Base-by-base conservation (phyloP, 305 asterid species). In the Rubia occidens region DNA sequence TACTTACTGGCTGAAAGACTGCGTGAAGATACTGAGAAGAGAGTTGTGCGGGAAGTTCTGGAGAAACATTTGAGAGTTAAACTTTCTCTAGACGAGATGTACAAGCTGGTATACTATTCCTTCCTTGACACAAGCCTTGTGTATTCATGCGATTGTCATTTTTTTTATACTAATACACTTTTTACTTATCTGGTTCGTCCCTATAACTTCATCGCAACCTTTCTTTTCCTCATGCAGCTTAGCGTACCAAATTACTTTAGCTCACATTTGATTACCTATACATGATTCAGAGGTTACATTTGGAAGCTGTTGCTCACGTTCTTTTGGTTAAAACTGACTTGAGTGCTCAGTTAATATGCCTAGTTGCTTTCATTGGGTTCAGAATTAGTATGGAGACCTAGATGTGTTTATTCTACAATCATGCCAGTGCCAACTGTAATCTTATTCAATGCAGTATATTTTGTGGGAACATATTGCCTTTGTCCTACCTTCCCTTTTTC, bases 1-100 rank as follows among this genome's bases (percentile, higher is more conserved):
- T 95, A 88, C 79, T 79, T 95, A 79, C 62, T 95, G 84, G 99
- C 96, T 72, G 99, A 95, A 81, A 89, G 98, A 75, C 81, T 91
- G 53, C 96, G 99, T 29, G 95, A 95, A 71, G 86, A 82, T 65
- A 78, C 84, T 55, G 98, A 95, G 82, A 88, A 83, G 76, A 75
- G 59, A 77, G 81, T 86, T 74, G 96, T 95, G 73, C 87, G 81
- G 72, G 86, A 83, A 67, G 90, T 87, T 78, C 58, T 95, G 85
- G 93, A 91, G 85, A 84, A 67, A 78, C 83, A 81, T 68, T 75
- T 91, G 55, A 73, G 79, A 71, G 79, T 84, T 77, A 85, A 81
- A 77, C 79, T 88, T 73, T 71, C 84, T 65, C 83, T 72, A 78
- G 84, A 80, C 56, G 76, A 74, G 73, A 72, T 91, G 81, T 91